A percentile compares a stretch with the other conserved stretches of the same genome.
These are phyloP conservation scores for Epichloe brachyelytri DNA, from an alignment of 2,329 filamentous ascomycete genomes.

Conservation along the genomic window DNA sequence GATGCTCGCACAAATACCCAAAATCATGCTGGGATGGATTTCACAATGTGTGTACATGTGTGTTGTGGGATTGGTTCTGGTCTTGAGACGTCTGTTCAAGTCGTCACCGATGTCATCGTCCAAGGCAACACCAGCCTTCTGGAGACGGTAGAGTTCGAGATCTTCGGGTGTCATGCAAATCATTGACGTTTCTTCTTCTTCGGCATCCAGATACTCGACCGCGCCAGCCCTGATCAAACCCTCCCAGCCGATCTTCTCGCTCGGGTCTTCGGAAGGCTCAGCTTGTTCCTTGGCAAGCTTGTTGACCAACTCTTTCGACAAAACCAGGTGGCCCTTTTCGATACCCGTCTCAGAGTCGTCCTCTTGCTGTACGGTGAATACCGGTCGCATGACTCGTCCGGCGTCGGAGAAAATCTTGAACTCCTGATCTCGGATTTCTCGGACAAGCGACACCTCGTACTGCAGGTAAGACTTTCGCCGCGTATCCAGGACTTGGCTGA, in stretches of 20 bases:
- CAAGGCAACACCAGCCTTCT: conserved; percentile 51
- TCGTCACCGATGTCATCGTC: conserved; percentile 52
- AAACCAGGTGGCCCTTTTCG: conserved; percentile 56
- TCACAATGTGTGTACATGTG: conserved; percentile 97
- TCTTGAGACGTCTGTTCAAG: conserved; percentile 76
- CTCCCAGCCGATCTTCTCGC: conserved; percentile 70
- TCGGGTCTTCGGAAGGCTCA: conserved; percentile 46
- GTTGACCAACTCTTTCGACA: conserved; percentile 73
- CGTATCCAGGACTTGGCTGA: conserved; percentile 63
- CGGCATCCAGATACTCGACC: conserved; percentile 91
- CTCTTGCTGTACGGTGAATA: conserved; percentile 89
- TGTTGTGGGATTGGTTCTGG: conserved; percentile 72
- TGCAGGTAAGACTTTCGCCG: conserved; percentile 74
- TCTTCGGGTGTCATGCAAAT: conserved; percentile 98
- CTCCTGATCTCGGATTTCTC: conserved; percentile 92
- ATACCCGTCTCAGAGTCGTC: conserved; percentile 51
- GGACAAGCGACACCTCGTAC: conserved; percentile 85
- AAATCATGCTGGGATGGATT: conserved; percentile 97
- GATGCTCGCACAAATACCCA: conserved; percentile 96
- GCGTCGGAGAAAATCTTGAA: conserved; percentile 99
- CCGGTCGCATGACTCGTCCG: conserved; percentile 81
- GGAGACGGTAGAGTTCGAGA: conserved; percentile 61
- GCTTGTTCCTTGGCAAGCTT: conserved; percentile 62
- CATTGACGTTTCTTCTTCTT: conserved; percentile 98
- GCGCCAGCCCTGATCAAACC: conserved; percentile 73